Conservation (phyloP, 805 yeast genomes). For the Lachancea sp. region DNA sequence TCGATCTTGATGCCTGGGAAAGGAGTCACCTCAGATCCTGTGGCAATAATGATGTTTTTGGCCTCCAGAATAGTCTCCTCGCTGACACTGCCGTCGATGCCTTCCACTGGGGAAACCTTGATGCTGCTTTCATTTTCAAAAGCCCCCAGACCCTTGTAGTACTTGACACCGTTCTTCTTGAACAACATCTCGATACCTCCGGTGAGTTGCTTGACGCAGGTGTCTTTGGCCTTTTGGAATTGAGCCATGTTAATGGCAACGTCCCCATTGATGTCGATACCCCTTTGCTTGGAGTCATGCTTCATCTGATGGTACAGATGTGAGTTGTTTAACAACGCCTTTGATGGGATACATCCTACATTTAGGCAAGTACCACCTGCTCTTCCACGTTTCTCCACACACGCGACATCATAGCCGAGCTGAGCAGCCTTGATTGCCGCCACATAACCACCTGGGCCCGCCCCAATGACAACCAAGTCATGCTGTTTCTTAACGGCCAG, state of each 20-base stretch:
- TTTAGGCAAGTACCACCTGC: conserved; percentile 98
- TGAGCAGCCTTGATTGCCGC: conserved; percentile 99
- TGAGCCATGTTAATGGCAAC: conserved; percentile 68
- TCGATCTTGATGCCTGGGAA: conserved; percentile 97
- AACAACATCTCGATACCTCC: conserved; percentile 91
- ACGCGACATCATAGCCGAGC: conserved; percentile 88
- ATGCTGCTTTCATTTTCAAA: conserved; percentile 75
- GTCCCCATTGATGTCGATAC: conserved; percentile 72
- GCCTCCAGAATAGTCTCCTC: conserved; percentile 68
- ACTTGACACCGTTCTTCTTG: conserved; percentile 91
- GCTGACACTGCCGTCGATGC: conserved; percentile 57
- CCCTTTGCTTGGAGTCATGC: conserved; percentile 79
- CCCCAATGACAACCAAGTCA: conserved; percentile 93
- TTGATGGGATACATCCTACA: conserved; percentile 99
- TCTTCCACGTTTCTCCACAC: conserved; percentile 93
- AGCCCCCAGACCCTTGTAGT: conserved; percentile 89
- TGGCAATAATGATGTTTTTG: conserved; percentile 87
- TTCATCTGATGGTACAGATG: conserved; percentile 84
- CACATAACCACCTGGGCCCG: conserved; percentile 99
- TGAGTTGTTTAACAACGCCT: conserved; percentile 90
- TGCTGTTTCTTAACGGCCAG: conserved; percentile 44
- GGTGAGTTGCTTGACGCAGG: conserved; percentile 82
- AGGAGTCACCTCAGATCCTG: conserved; percentile 97
- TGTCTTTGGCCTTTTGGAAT: conserved; percentile 89
- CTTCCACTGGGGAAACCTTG: conserved; percentile 80